A percentile compares a stretch with the other conserved stretches of the same genome.
These are phyloP conservation scores for Aspergillus caelatus DNA, from an alignment of 2,329 filamentous ascomycete species.

Conservation along the genomic window DNA sequence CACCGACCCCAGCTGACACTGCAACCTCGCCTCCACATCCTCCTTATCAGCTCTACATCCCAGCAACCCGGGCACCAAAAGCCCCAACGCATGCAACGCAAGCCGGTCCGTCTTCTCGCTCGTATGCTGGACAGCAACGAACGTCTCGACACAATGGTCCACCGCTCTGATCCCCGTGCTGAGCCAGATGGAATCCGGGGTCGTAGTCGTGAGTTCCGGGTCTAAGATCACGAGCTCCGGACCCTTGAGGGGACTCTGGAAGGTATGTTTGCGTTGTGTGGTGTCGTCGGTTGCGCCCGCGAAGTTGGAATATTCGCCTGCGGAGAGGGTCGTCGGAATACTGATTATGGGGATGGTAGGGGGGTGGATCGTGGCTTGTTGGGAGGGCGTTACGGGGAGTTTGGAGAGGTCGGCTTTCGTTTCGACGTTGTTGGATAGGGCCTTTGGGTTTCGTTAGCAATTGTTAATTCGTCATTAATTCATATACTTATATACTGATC, in stretches of 20 bases:
- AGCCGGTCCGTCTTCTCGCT: slow-evolving; percentile 40
- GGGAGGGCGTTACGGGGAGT: slow-evolving; percentile 34
- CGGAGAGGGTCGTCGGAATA: slow-evolving; percentile 47
- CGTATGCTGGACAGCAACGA: slow-evolving; percentile 47
- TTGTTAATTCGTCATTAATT: not conserved
- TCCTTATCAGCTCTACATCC: slow-evolving; percentile 38
- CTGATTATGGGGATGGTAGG: slow-evolving; percentile 39
- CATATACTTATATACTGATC: not conserved
- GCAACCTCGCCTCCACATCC: slow-evolving; percentile 48
- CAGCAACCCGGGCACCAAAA: slow-evolving; percentile 49
- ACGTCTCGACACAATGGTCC: slow-evolving; percentile 61
- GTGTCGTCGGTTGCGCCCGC: slow-evolving; percentile 43
- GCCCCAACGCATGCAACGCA: slow-evolving; percentile 43
- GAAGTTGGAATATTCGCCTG: slow-evolving; percentile 46
- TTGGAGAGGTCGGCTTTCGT: slow-evolving; percentile 44
- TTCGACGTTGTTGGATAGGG: slow-evolving; percentile 52
- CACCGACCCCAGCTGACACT: slow-evolving; percentile 56
- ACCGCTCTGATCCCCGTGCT: slow-evolving; percentile 60
- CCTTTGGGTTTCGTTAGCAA: slow-evolving; percentile 25
- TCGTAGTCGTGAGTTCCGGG: slow-evolving; percentile 59
- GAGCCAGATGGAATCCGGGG: slow-evolving; percentile 47
- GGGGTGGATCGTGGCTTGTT: slow-evolving; percentile 26
- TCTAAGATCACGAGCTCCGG: slow-evolving; percentile 61
- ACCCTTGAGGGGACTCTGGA: slow-evolving; percentile 42
- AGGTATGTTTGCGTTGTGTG: slow-evolving; percentile 41